Base-by-base conservation (phyloP, 2,329 filamentous ascomycete genomes). In the Tolypocladium amazonense region DNA sequence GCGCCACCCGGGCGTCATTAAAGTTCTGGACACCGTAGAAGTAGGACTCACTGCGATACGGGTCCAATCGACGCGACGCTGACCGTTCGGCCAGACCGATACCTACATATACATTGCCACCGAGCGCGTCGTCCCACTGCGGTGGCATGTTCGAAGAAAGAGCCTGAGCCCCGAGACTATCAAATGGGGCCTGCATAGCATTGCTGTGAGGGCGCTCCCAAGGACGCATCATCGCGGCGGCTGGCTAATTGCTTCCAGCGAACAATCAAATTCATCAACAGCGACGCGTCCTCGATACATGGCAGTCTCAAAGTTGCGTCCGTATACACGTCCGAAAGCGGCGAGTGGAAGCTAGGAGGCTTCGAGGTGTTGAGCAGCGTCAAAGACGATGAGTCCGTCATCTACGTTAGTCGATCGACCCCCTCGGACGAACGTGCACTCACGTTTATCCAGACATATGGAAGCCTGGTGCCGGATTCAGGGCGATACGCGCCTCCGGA, bases 51-150 rank as follows among this genome's bases (percentile, higher is more conserved):
- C n/a, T 27, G 41, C 27, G 20, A 47, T 37, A 47, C n/a, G 30
- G 37, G 56, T 33, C 37, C 25, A 58, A 55, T 58, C 59, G 57
- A 27, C 38, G n/a, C 50, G 18, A 30, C 30, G 61, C 68, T 73
- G 64, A 72, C 56, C n/a, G 15, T 58, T 37, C 59, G 56, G 60
- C 56, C 52, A 94, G 89, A 96, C 92, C 69, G 94, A 99, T 65
- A 85, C 89, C 33, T 93, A 94, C 71, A 94, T 99, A 63, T 97
- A 97, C 72, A 92, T 99, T 71, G 92, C 94, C 60, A 97, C 92
- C 30, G 94, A 99, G 77, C 85, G 92, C 64, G 79, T 99, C 12
- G 86, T 87, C 15, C 94, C 94, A 3, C 77, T 99, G 58, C 85
- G 87, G 66, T 97, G 94, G 94, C 88, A 95, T 68, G 87, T 95